phyloP scores from a whole-genome alignment of 2,329 filamentous ascomycete species.

The Botrytis cinerea region DNA sequence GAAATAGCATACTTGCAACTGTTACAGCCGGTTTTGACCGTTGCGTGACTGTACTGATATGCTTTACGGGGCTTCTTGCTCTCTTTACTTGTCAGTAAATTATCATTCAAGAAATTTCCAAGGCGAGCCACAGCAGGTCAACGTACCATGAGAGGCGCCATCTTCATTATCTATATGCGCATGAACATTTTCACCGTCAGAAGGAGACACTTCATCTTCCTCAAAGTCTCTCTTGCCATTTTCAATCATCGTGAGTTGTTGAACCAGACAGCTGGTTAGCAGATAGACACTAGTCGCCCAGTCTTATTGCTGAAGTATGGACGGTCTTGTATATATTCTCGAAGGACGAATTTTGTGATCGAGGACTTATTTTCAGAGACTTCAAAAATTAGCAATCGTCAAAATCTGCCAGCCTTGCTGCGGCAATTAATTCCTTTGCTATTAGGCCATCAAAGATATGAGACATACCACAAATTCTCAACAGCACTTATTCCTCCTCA shows the following conservation, averaged over 20 bases:
- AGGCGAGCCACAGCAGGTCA: background rate
- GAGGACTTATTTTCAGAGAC: background rate
- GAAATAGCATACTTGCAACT: background rate
- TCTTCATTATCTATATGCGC: background rate
- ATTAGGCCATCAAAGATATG: background rate
- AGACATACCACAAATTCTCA: background rate
- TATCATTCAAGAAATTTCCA: background rate
- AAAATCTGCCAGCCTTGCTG: background rate
- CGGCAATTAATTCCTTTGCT: background rate
- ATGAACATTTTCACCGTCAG: background rate
- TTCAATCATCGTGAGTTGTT: background rate
- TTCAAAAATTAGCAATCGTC: background rate
- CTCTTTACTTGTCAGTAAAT: background rate
- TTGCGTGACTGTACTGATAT: background rate
- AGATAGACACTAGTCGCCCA: background rate
- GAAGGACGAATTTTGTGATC: background rate
- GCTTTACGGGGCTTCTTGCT: background rate
- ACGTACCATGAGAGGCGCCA: background rate
- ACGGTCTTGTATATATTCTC: background rate
- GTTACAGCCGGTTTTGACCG: background rate
- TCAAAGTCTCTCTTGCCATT: background rate
- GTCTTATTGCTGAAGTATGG: background rate
- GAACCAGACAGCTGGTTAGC: background rate
- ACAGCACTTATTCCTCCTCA: background rate
- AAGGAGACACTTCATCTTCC: background rate